These are phyloP conservation scores for Colletotrichum eleusines DNA, from an alignment of 2,329 filamentous ascomycete genomes.

Conservation along the genomic window DNA sequence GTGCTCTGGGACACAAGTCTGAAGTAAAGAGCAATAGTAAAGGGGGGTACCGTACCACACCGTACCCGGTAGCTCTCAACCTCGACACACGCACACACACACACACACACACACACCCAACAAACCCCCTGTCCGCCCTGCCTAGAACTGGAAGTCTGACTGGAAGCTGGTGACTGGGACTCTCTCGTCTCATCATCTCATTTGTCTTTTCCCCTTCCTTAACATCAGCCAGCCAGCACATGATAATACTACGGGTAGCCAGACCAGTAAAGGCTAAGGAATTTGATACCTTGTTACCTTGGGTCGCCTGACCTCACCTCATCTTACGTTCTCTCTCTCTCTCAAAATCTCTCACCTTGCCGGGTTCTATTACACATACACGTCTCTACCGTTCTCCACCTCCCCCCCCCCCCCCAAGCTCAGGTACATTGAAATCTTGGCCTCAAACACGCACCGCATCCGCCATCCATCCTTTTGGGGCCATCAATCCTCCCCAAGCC, in stretches of 20 bases:
- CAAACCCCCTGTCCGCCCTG: constrained; percentile 1
- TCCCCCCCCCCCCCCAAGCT: constrained; percentile 13
- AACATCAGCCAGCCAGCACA: constrained; percentile 18
- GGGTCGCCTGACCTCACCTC: neutral
- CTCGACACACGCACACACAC: neutral
- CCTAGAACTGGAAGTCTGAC: constrained; percentile 17
- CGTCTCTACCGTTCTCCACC: constrained; percentile 21
- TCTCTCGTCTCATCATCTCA: constrained; percentile 21
- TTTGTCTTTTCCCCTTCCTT: constrained; percentile 7
- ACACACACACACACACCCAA: neutral
- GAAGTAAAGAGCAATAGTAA: constrained; percentile 3
- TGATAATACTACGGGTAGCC: constrained; percentile 23
- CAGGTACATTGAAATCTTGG: constrained; percentile 34
- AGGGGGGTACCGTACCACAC: neutral
- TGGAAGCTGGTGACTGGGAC: constrained; percentile 18
- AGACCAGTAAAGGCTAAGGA: constrained; percentile 12
- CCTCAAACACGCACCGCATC: constrained; percentile 40
- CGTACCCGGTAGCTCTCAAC: neutral
- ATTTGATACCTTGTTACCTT: constrained; percentile 1
- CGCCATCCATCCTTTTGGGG: constrained; percentile 21
- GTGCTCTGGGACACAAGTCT: constrained; percentile 35
- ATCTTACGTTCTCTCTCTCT: too few species aligned
- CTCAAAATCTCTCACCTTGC: neutral
- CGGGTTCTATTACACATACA: constrained; percentile 3
- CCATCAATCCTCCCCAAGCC: constrained; percentile 7